phyloP scores from a whole-genome alignment of 805 yeast species.

The Dipodascopsis uninucleata region DNA sequence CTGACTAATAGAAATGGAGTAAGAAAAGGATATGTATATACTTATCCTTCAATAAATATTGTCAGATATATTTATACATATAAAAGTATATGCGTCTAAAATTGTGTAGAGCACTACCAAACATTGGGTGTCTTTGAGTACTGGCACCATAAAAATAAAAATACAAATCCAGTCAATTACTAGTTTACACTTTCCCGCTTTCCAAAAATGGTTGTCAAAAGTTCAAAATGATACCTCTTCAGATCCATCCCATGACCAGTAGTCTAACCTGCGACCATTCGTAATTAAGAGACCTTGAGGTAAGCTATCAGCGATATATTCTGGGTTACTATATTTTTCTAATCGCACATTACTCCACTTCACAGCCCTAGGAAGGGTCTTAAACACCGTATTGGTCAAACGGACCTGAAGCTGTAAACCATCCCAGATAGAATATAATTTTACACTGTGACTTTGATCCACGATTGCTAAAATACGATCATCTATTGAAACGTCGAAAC shows the following conservation, averaged over 20 bases:
- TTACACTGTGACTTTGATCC: slow-evolving; percentile 18
- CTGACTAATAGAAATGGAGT: slow-evolving; percentile 34
- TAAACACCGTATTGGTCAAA: slow-evolving; percentile 7
- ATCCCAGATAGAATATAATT: slow-evolving; percentile 18
- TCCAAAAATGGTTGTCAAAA: no score
- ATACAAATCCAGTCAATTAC: no score
- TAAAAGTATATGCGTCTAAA: no score
- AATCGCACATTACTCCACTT: slow-evolving; percentile 18
- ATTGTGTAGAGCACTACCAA: no score
- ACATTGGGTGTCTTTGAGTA: no score
- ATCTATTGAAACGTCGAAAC: slow-evolving; percentile 22
- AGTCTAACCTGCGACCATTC: slow-evolving; percentile 21
- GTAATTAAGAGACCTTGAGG: slow-evolving; percentile 19
- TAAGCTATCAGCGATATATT: slow-evolving; percentile 1
- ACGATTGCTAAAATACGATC: slow-evolving; percentile 15
- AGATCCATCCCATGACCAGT: slow-evolving; percentile 23
- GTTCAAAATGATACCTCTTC: no score
- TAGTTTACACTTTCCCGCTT: no score
- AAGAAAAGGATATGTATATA: no score
- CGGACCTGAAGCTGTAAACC: slow-evolving; percentile 17
- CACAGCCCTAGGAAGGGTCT: slow-evolving; percentile 16
- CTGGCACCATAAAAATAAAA: no score
- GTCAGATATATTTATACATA: no score
- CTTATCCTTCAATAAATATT: no score
- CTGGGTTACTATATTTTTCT: neutral